These are phyloP conservation scores for Nymphaea colorata DNA, from an alignment of 164 flowering plant species.

Conservation along the genomic window DNA sequence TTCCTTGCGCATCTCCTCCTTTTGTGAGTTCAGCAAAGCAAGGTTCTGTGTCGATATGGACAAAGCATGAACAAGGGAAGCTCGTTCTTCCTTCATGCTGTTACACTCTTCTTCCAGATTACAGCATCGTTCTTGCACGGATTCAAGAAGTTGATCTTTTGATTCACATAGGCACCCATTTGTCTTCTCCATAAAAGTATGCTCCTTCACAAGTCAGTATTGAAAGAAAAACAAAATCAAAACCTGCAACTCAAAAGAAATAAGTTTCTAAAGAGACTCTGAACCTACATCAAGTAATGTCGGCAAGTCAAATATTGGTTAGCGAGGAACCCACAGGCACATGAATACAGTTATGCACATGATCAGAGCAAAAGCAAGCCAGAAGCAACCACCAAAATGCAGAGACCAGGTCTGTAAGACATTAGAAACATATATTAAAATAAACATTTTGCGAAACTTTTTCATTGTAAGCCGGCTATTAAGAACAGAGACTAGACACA, in stretches of 20 bases:
- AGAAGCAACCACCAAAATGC: neutral
- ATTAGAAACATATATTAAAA: neutral
- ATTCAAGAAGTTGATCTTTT: constrained; percentile 39
- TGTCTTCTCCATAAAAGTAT: neutral
- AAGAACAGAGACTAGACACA: no score
- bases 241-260: neutral
- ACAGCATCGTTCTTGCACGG: constrained; percentile 33
- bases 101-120: constrained; percentile 50
- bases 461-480: no score
- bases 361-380: neutral
- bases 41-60: constrained; percentile 35
- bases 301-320: neutral
- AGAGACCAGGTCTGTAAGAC: neutral
- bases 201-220: neutral
- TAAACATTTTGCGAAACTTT: no score
- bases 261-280: neutral
- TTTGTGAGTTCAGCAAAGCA: constrained; percentile 26
- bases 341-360: neutral
- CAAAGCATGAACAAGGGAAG: constrained; percentile 27
- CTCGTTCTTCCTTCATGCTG: constrained; percentile 47
- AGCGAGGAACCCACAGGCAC: neutral
- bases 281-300: neutral
- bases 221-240: neutral
- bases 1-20: constrained; percentile 38
- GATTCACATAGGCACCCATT: constrained; percentile 4